phyloP scores from a whole-genome alignment of 1,284 basidiomycete genomes.

The Cutaneotrichosporon curvatum region DNA sequence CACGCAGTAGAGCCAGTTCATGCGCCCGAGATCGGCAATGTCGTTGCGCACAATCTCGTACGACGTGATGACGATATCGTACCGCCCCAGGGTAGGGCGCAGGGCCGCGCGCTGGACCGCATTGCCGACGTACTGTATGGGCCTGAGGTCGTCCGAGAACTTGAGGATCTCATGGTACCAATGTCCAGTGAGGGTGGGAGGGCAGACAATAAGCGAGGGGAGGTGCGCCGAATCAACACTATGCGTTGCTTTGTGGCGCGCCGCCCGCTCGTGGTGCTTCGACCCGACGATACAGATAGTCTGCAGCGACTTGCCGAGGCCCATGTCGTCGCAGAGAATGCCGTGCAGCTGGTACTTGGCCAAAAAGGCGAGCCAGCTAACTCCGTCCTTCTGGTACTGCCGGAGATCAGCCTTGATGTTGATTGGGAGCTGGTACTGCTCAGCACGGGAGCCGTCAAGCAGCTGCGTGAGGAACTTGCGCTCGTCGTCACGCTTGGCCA shows the following conservation, averaged over 20 bases:
- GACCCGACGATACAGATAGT: slow-evolving; percentile 95
- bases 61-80: slow-evolving; percentile 90
- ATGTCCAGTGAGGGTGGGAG: slow-evolving; percentile 93
- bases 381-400: slow-evolving; percentile 96
- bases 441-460: slow-evolving; percentile 88
- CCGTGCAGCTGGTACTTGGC: slow-evolving; percentile 95
- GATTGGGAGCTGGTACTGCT: slow-evolving; percentile 81
- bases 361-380: slow-evolving; percentile 98
- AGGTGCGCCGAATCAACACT: slow-evolving; percentile 76
- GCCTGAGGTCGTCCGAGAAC: slow-evolving; percentile 69
- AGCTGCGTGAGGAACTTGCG: slow-evolving; percentile 89
- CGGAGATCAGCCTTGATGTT: slow-evolving; percentile 87
- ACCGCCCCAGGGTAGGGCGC: slow-evolving; percentile 58
- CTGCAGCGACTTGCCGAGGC: slow-evolving; percentile 95
- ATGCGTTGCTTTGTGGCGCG: slow-evolving; percentile 60
- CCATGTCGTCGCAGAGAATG: slow-evolving; percentile 98
- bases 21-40: slow-evolving; percentile 63
- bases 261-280: slow-evolving; percentile 81
- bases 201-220: slow-evolving; percentile 92
- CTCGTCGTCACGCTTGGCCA: slow-evolving; percentile 79
- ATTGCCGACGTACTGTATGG: slow-evolving; percentile 84
- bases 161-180: slow-evolving; percentile 98
- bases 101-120: slow-evolving; percentile 74
- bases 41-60: slow-evolving; percentile 98
- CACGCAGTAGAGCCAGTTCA: slow-evolving; percentile 92